Evolutionary conservation across 2,329 filamentous ascomycete genomes (phyloP), one percentile per base, ranked within the genome.

Genomic region (Trichoderma asperellum): DNA sequence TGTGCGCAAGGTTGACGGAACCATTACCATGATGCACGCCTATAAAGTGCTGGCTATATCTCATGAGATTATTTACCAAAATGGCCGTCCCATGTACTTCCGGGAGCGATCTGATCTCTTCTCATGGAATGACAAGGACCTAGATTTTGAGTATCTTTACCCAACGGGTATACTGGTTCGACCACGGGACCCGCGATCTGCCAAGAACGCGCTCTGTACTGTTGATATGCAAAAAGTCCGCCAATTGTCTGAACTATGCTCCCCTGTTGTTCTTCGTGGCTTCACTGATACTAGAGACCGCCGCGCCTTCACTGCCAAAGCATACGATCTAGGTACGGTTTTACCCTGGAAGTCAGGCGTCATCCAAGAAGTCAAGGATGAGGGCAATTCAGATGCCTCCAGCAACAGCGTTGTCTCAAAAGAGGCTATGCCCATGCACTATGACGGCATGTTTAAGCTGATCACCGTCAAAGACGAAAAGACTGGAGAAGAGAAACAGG

Each of bases 261-360:
- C 86, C 0, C 86, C 86, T 0, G 76, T 88, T 6, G 73, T 88
- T 3, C 76, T 88, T 0, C 83, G 87, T 0, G 85, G 82, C 0
- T 88, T 88, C 62, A 73, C 78, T 6, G 79, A 83, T 34, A 85
- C 81, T 0, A 80, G 79, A 0, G 76, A 84, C 14, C 77, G 83
- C 6, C 80, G 83, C 0, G 63, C 79, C 0, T 86, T 85, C 47
- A 74, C 85, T 16, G 76, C 79, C 2, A 85, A 85, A 69, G 81
- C 81, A 0, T 71, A 80, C 5, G 81, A 85, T 14, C 79, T 87
- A 3, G 85, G 86, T 27, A 77, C 75, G 0, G 52, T 49, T 21
- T 35, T 63, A 4, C 67, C 67, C 2, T 68, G 67, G 67, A 35
- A 62, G 21, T 34, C 6, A 4, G 47, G 59, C 29, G 32, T 68